Percentiles rank a stretch among this genome's conserved stretches.
phyloP scores from a whole-genome alignment of 2,329 filamentous ascomycete species.

The Fusarium sp. region DNA sequence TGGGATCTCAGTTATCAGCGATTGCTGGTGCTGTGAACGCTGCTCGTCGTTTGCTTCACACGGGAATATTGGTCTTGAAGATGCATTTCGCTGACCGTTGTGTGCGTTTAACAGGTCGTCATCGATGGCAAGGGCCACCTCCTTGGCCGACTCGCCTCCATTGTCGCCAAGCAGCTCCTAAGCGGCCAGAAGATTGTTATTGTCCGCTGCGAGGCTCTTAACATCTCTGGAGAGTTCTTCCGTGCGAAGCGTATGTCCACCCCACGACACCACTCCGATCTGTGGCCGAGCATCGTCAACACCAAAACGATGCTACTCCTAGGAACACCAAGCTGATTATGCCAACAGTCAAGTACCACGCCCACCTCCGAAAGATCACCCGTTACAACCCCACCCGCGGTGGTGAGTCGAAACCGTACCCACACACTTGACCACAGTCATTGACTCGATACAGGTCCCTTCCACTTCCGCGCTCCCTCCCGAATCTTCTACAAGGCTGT shows the following conservation, averaged over 20 bases:
- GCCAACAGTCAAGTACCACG: constrained; percentile 96
- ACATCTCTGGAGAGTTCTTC: constrained; percentile 99
- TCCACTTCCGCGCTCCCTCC: constrained; percentile 99
- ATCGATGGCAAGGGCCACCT: constrained; percentile 99
- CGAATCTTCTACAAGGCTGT: constrained; percentile 99
- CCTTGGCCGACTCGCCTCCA: constrained; percentile 97
- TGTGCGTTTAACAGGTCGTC: constrained; percentile 74
- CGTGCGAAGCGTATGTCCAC: constrained; percentile 95
- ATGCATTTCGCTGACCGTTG: constrained; percentile 39
- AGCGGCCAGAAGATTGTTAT: constrained; percentile 99
- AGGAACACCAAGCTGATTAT: constrained; percentile 57
- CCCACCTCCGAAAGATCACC: constrained; percentile 99
- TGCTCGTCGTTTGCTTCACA: constrained; percentile 24
- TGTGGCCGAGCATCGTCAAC: constrained; percentile 32
- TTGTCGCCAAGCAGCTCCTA: constrained; percentile 98
- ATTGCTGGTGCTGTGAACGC: constrained; percentile 11
- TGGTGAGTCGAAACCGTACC: constrained; percentile 69
- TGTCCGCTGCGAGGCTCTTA: constrained; percentile 98
- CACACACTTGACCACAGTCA: constrained; percentile 47
- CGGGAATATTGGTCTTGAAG: constrained; percentile 34
- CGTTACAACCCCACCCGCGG: constrained; percentile 99
- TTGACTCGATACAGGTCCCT: constrained; percentile 75
- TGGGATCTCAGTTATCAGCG: constrained; percentile 18
- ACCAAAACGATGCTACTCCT: constrained; percentile 12
- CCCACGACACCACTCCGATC: constrained; percentile 27